phyloP scores from a whole-genome alignment of 2,329 filamentous ascomycete species.

The Sporothrix humicola region DNA sequence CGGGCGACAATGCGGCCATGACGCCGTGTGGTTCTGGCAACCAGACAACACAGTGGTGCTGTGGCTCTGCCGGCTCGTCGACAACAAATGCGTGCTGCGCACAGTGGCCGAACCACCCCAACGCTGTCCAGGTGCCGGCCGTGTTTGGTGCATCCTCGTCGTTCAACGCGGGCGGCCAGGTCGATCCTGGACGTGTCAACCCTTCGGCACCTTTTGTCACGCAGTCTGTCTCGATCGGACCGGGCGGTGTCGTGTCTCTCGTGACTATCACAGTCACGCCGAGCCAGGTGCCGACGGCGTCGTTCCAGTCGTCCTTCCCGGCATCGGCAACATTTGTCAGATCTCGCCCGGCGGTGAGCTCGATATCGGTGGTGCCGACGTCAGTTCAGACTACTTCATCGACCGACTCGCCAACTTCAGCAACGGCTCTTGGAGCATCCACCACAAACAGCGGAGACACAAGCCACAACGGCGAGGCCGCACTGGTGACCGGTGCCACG shows the following conservation, averaged over 20 bases:
- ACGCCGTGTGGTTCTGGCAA: conserved; percentile 24
- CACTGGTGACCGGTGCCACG: not conserved
- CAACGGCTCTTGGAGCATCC: not conserved
- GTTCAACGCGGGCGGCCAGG: not conserved
- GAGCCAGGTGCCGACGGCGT: not conserved
- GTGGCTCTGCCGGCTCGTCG: conserved; percentile 26
- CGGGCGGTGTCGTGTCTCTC: not conserved
- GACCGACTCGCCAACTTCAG: not conserved
- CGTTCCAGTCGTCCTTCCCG: not conserved
- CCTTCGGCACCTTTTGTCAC: not conserved
- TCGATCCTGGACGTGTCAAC: not conserved
- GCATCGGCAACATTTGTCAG: not conserved
- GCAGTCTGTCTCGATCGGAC: not conserved
- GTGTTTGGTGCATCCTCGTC: not conserved
- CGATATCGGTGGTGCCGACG: not conserved
- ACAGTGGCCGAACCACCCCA: conserved; percentile 30
- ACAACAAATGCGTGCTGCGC: conserved; percentile 21
- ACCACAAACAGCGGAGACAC: not conserved
- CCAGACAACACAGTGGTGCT: conserved; percentile 33
- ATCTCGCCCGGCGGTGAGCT: not conserved
- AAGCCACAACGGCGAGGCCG: conserved; percentile 5
- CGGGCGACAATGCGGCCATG: conserved; percentile 18
- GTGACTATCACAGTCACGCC: conserved; percentile 5
- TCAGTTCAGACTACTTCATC: not conserved
- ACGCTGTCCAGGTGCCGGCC: conserved; percentile 27